Percentiles rank a stretch among this genome's conserved stretches.
phyloP scores from a whole-genome alignment of 805 yeast genomes.

The Clavispora carvajalis region DNA sequence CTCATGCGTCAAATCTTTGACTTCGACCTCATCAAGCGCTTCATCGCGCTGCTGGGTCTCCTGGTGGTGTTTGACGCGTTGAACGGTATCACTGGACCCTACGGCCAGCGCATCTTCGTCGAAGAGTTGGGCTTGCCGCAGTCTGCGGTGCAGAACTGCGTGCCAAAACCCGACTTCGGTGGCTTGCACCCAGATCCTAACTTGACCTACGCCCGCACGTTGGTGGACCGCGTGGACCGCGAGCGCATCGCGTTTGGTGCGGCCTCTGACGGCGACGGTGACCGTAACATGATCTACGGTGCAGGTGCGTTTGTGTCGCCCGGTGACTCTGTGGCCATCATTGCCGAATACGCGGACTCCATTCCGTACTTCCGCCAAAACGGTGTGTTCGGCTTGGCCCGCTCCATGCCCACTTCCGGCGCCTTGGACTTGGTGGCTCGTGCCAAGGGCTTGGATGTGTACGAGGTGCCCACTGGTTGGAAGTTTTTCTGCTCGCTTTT shows the following conservation, averaged over 20 bases:
- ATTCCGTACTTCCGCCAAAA: constrained; percentile 88
- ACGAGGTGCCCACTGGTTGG: constrained; percentile 99
- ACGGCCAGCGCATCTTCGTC: constrained; percentile 78
- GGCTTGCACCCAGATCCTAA: constrained; percentile 98
- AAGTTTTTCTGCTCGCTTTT: constrained; percentile 94
- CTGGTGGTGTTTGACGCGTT: constrained; percentile 81
- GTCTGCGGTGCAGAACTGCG: constrained; percentile 69
- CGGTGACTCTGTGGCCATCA: constrained; percentile 96
- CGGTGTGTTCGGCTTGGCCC: constrained; percentile 89
- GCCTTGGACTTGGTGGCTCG: constrained; percentile 91
- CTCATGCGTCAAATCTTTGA: constrained; percentile 85
- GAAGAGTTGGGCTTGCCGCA: constrained; percentile 77
- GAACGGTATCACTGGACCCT: constrained; percentile 97
- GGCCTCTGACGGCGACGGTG: constrained; percentile 99
- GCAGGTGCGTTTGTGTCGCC: constrained; percentile 93
- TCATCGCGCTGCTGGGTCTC: constrained; percentile 56
- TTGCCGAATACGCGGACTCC: constrained; percentile 82
- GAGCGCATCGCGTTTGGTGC: constrained; percentile 90
- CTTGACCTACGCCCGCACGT: constrained; percentile 84
- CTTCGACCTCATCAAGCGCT: constrained; percentile 70
- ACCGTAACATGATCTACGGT: constrained; percentile 97
- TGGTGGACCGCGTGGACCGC: constrained; percentile 80
- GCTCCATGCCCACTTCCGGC: constrained; percentile 96
- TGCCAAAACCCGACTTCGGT: constrained; percentile 87
- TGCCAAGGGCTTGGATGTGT: constrained; percentile 63